Conservation (phyloP, 495 filamentous ascomycete species). For the Neurospora sp. region DNA sequence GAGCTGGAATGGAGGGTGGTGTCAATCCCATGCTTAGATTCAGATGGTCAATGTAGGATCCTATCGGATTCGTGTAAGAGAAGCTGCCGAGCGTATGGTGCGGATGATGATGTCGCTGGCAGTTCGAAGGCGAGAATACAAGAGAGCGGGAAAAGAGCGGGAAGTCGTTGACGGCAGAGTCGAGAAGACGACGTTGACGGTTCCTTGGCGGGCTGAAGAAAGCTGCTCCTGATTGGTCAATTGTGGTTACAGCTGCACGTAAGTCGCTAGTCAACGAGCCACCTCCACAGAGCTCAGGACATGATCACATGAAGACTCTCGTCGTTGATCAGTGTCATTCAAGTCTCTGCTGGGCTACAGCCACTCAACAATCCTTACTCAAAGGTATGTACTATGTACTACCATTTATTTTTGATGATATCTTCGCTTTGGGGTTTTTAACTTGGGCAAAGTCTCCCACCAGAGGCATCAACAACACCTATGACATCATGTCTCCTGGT, state of each 20-base stretch:
- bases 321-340: not conserved
- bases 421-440: not conserved
- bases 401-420: not conserved
- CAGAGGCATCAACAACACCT: not conserved
- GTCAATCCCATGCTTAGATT: not conserved
- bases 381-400: not conserved
- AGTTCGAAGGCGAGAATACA: not conserved
- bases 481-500: not conserved
- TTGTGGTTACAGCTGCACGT: no score
- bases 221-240: no score
- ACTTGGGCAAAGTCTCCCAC: not conserved
- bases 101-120: not conserved
- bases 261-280: no score
- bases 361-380: not conserved
- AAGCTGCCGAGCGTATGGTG: not conserved
- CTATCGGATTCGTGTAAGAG: not conserved
- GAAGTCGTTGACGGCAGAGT: not conserved
- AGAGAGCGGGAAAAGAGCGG: not conserved
- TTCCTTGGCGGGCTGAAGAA: not conserved
- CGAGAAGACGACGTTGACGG: not conserved
- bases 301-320: not conserved
- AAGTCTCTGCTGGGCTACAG: not conserved
- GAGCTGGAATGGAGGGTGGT: not conserved
- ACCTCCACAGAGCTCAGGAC: no score
- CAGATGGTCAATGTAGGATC: not conserved